Evolutionary conservation across 345 rosid species (phyloP).

Genomic region (Gossypium raimondii): DNA sequence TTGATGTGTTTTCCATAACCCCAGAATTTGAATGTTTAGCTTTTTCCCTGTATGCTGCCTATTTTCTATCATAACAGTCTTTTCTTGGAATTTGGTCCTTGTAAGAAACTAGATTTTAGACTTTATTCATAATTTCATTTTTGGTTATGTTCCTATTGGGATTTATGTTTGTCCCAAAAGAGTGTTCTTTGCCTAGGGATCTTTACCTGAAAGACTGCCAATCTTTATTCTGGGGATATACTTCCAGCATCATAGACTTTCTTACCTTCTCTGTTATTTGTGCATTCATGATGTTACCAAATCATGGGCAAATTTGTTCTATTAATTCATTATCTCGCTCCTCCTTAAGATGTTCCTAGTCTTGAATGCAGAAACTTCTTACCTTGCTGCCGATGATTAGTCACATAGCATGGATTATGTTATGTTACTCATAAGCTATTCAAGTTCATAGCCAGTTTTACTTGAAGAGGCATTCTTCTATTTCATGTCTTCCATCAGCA

Average conservation of each 20-base stretch:
- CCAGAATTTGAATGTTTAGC: conserved; percentile 1
- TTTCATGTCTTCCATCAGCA: not conserved
- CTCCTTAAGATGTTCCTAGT: not conserved
- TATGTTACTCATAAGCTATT: not conserved
- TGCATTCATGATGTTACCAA: not conserved
- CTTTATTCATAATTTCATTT: not conserved
- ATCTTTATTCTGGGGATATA: not conserved
- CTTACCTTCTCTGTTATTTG: not conserved
- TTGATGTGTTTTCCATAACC: not conserved
- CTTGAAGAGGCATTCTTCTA: not conserved
- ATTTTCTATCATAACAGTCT: not conserved
- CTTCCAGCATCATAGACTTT: not conserved
- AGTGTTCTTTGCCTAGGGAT: not conserved
- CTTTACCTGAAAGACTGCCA: not conserved
- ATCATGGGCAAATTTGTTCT: not conserved
- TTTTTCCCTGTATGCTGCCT: not conserved
- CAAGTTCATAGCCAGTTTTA: not conserved
- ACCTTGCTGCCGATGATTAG: not conserved
- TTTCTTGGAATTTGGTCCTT: not conserved
- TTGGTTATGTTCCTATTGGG: not conserved
- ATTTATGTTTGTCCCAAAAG: not conserved
- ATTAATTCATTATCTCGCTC: not conserved
- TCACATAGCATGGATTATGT: not conserved
- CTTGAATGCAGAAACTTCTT: not conserved
- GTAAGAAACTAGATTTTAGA: not conserved